Base-by-base conservation (phyloP, 176 grass and related monocot species). In the Aegilops longissima region DNA sequence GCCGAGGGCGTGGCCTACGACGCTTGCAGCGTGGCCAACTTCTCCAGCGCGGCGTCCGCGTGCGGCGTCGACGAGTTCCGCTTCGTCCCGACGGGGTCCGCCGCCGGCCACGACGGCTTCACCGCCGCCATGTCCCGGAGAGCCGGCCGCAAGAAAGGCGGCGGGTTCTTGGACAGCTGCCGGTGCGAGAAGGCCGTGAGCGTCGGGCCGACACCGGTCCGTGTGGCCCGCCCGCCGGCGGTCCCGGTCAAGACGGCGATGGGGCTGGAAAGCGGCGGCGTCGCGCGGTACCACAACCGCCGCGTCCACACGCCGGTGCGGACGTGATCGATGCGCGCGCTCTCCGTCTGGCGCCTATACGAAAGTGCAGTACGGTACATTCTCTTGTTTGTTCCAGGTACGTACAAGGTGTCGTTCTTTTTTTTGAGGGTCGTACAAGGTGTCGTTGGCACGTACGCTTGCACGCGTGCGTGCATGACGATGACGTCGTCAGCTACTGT, bases 151-250 rank as follows among this genome's bases (percentile, higher is more conserved):
- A 91, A 83, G 90, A 74, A 78, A 12, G 47, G 70, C 33, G 70
- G 65, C 56, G 58, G 84, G 68, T 82, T 89, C 40, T 35, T 92
- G 11, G 40, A 52, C 76, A 88, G 88, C 87, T 95, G 88, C 90
- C 63, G 90, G n/a, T 90, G 90, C 93, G 93, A 95, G 70, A 90
- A 90, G 88, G 93, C 90, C 1, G 90, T 92, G 35, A 95, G 76
- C 88, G 90, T 95, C 12, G 90, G 80, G 16, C 88, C 93, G 0
- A 90, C 78, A 8, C 85, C 93, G 27, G 88, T 95, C 65, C 83
- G 83, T 20, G 39, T 88, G 82, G 74, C 66, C 39, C 65, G 81
- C 20, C 79, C 86, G 16, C 65, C 73, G 72, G 66, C 51, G 6
- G 16, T 25, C 4, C 63, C 73, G 4, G 47, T 8, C 13, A 80